These are phyloP conservation scores for Cordyceps javanica DNA, from an alignment of 2,329 filamentous ascomycete genomes.

Conservation along the genomic window DNA sequence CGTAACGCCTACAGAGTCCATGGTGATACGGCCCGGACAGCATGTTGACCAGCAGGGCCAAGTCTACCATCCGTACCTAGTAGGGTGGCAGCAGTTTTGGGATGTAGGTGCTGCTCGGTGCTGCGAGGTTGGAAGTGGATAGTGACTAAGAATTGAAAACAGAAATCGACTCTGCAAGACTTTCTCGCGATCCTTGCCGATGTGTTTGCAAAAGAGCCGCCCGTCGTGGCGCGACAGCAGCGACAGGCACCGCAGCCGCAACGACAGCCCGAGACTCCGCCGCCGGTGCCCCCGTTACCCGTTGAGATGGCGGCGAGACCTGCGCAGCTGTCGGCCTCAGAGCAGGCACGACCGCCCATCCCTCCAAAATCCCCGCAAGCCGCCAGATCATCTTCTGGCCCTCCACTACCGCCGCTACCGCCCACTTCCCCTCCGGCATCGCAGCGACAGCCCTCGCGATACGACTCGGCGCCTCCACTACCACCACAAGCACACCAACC, in stretches of 20 bases:
- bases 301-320: slow-evolving; percentile 50
- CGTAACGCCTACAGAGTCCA: slow-evolving; percentile 79
- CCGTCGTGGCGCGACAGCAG: slow-evolving; percentile 69
- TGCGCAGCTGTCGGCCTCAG: slow-evolving; percentile 27
- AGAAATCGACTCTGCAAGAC: slow-evolving; percentile 80
- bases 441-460: slow-evolving; percentile 30
- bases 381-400: slow-evolving; percentile 20
- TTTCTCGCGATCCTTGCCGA: slow-evolving; percentile 77
- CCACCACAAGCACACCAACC: slow-evolving; percentile 27
- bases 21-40: slow-evolving; percentile 86
- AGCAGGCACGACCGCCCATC: slow-evolving; percentile 38
- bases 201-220: slow-evolving; percentile 90
- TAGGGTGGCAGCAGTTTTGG: slow-evolving; percentile 83
- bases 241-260: slow-evolving; percentile 32
- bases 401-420: slow-evolving; percentile 26
- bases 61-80: slow-evolving; percentile 92
- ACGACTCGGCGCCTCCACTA: slow-evolving; percentile 42
- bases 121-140: not conserved
- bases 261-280: slow-evolving; percentile 41
- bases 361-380: slow-evolving; percentile 47
- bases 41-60: slow-evolving; percentile 91
- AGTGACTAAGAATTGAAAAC: slow-evolving; percentile 16
- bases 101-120: slow-evolving; percentile 57
- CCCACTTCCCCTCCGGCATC: slow-evolving; percentile 17
- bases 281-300: slow-evolving; percentile 66